Base-by-base conservation (phyloP, 768 basidiomycete genomes). In the Termitomyces bulborhizus region DNA sequence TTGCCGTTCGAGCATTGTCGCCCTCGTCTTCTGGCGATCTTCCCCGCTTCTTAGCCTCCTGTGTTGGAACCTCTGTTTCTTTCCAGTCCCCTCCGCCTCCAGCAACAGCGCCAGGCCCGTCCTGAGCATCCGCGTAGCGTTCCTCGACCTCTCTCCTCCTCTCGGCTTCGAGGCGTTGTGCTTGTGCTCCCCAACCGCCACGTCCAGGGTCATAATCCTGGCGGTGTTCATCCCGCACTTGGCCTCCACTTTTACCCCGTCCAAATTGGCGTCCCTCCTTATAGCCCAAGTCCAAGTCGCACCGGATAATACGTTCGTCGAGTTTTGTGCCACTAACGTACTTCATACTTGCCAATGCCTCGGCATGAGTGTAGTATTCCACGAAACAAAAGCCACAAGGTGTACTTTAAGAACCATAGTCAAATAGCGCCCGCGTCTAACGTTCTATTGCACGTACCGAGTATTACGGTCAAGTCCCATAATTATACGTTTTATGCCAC, bases 251-350 rank as follows among this genome's bases (percentile, higher is more conserved):
- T 71, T 95, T 98, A 27, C 97, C 97, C 57, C 97, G 78, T 31
- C 97, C 97, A 59, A 98, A 99, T 71, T 99, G 97, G 58, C 97
- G 77, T 13, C 96, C 96, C 66, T 99, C 97, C 66, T 85, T 85
- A 72, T 98, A 99, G 6, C 97, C 97, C 27, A 94, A 78, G 75
- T 99, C 97, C 65, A 99, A 75, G 75, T 99, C 97, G 66, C 95
- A 98, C 46, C 97, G 89, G 59, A 99, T 96, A 63, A 99, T 92
- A 34, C 97, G 89, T 72, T 99, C 97, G 71, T 99, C 97, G 21
- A 99, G 84, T 74, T 98, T 98, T 36, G 95, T 94, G n/a, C 96
- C 97, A 49, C 90, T 93, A 63, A 98, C 83, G 69, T 97, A 95
- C 46, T 88, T 85, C 82, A 98, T 86, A 58, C 88, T 86, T 41